These are phyloP conservation scores for Fusarium sp. DNA, from an alignment of 2,329 filamentous ascomycete genomes.

Conservation along the genomic window DNA sequence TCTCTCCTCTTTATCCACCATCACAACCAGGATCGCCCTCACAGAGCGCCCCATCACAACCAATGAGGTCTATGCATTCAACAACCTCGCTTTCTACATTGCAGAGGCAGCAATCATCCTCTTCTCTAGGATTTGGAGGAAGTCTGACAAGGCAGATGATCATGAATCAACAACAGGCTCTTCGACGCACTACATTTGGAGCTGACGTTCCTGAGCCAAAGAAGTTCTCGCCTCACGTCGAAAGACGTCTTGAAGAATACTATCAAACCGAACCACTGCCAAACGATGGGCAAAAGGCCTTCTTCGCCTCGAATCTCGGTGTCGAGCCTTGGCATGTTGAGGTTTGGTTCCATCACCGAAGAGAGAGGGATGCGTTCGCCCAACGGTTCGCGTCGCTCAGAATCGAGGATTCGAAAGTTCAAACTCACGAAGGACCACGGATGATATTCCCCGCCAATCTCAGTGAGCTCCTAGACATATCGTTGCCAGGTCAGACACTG, in stretches of 20 bases:
- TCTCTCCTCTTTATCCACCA: conserved; percentile 31
- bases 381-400: conserved; percentile 59
- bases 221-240: conserved; percentile 61
- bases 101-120: conserved; percentile 36
- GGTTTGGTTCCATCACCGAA: conserved; percentile 67
- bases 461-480: conserved; percentile 63
- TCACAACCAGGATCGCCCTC: conserved; percentile 39
- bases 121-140: conserved; percentile 34
- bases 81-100: conserved; percentile 40
- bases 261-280: conserved; percentile 62
- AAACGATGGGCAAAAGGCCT: conserved; percentile 62
- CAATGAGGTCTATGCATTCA: conserved; percentile 39
- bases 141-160: conserved; percentile 56
- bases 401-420: conserved; percentile 51
- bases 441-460: conserved; percentile 67
- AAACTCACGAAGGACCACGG: conserved; percentile 50
- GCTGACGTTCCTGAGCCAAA: conserved; percentile 57
- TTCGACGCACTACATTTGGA: conserved; percentile 55
- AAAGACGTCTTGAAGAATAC: conserved; percentile 65
- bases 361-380: conserved; percentile 60
- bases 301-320: conserved; percentile 66
- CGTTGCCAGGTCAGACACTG: conserved; percentile 58
- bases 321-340: conserved; percentile 64
- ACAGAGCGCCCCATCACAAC: conserved; percentile 25
- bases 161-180: conserved; percentile 58